These are phyloP conservation scores for Serendipita sp. DNA, from an alignment of 768 basidiomycete species.

Conservation along the genomic window DNA sequence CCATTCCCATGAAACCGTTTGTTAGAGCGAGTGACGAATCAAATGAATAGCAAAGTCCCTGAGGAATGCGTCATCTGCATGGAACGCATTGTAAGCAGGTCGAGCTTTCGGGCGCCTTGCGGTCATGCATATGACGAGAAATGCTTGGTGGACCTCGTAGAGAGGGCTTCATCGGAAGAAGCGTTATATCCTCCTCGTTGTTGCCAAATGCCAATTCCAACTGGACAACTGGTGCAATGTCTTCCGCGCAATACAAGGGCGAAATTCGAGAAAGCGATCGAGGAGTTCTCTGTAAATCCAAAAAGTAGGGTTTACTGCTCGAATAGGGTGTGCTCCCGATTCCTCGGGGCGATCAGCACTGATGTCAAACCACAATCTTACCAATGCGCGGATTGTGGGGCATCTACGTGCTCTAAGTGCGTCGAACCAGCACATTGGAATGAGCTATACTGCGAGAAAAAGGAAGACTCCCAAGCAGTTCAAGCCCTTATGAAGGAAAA, in stretches of 20 bases:
- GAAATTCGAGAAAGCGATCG: background rate
- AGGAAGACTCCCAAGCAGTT: slow-evolving; percentile 23
- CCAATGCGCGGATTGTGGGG: background rate
- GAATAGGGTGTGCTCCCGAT: background rate
- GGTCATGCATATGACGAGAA: background rate
- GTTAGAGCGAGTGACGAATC: no score
- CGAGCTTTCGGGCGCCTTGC: background rate
- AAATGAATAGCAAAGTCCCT: no score
- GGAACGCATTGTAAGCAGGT: background rate
- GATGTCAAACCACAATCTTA: background rate
- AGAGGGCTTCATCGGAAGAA: background rate
- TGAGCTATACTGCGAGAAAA: background rate
- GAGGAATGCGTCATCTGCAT: background rate
- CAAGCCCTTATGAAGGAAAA: slow-evolving; percentile 28
- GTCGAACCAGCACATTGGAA: background rate
- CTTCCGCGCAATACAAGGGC: background rate
- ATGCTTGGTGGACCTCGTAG: background rate
- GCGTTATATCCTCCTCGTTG: background rate
- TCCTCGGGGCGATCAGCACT: background rate
- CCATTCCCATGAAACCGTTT: background rate
- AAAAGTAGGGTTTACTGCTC: background rate
- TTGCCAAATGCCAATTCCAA: background rate
- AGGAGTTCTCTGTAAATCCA: background rate
- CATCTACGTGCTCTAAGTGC: background rate
- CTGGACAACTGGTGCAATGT: background rate